phyloP scores from a whole-genome alignment of 441 rosid species.

The Populus hybrid region DNA sequence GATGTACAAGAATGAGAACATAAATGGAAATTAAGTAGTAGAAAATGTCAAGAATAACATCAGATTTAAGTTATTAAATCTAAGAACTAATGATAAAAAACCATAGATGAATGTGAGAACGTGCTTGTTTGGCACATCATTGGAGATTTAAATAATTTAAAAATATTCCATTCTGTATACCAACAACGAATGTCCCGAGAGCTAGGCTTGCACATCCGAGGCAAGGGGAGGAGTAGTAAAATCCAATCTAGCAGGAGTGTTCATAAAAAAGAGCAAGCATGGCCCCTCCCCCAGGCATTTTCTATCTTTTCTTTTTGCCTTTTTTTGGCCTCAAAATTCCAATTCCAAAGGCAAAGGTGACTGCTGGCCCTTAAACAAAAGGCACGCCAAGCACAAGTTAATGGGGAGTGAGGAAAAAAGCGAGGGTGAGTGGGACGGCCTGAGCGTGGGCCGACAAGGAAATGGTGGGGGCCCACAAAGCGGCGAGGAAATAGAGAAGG shows the following conservation, averaged over 20 bases:
- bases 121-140: neutral
- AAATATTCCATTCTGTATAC: neutral
- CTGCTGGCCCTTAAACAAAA: conserved; percentile 14
- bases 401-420: conserved; percentile 31
- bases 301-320: too few species aligned
- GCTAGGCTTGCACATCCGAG: too few species aligned
- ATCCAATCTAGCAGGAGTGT: neutral
- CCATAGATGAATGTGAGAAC: neutral
- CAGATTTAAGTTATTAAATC: too few species aligned
- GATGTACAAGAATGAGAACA: too few species aligned
- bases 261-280: neutral
- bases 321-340: neutral
- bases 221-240: neutral
- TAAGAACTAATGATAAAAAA: neutral
- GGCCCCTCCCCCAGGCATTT: too few species aligned
- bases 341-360: neutral
- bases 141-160: neutral
- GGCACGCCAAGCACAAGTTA: conserved; percentile 51
- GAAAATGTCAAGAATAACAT: too few species aligned
- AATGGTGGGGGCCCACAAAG: conserved; percentile 41
- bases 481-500: conserved; percentile 43
- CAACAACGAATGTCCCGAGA: neutral
- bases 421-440: conserved; percentile 30
- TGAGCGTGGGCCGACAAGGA: conserved; percentile 66
- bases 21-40: too few species aligned